Conservation (phyloP, 148 eudicot species). For the Vaccinium vitisidaea region DNA sequence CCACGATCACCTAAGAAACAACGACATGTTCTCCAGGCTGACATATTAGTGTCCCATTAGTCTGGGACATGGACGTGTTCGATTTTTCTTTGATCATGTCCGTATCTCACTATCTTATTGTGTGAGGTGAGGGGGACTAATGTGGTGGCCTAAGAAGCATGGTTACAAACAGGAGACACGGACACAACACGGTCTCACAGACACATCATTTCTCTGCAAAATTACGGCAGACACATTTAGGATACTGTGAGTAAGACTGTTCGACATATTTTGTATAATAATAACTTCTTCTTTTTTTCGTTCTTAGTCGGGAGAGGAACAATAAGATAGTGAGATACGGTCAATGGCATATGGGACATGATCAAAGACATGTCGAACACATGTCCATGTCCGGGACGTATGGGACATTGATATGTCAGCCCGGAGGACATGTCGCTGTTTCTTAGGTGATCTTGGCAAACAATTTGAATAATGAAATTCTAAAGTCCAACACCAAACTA, state of each 20-base stretch:
- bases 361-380: background rate
- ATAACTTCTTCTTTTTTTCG: too few species aligned
- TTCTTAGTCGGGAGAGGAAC: too few species aligned
- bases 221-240: background rate
- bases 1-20: background rate
- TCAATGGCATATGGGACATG: background rate
- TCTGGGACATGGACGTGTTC: background rate
- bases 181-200: background rate
- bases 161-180: background rate
- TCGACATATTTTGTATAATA: too few species aligned
- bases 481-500: background rate
- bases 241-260: background rate
- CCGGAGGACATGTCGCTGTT: background rate
- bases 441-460: background rate
- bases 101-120: too few species aligned
- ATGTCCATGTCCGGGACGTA: background rate
- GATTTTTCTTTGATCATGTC: background rate
- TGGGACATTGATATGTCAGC: background rate
- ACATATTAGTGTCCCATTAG: background rate
- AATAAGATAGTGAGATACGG: background rate
- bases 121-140: too few species aligned
- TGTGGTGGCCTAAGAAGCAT: background rate
- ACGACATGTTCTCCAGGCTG: background rate
- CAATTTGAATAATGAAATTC: background rate
- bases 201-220: background rate